phyloP scores from a whole-genome alignment of 129 eudicot genomes.

The Lactuca saligna region DNA sequence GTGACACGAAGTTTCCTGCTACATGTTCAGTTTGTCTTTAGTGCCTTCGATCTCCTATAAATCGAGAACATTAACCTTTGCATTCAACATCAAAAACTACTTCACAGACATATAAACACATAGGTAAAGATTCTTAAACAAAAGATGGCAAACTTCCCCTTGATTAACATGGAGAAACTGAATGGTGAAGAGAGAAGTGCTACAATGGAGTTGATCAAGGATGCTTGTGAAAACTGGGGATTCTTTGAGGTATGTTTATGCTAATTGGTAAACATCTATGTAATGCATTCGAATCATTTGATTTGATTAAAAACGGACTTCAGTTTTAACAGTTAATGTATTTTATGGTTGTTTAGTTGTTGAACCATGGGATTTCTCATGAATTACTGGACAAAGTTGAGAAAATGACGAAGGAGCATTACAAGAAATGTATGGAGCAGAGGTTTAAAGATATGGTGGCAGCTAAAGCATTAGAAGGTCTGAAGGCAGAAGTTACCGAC shows the following conservation, averaged over 20 bases:
- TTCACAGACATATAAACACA: neutral
- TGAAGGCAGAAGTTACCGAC: conserved; percentile 53
- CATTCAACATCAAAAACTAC: conserved; percentile 23
- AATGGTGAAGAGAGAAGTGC: conserved; percentile 58
- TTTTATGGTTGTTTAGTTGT: conserved; percentile 35
- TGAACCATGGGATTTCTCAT: conserved; percentile 66
- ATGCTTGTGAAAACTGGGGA: conserved; percentile 87
- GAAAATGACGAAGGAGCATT: conserved; percentile 54
- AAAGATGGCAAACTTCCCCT: conserved; percentile 65
- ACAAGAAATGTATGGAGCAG: conserved; percentile 65
- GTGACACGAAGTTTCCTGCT: conserved; percentile 32
- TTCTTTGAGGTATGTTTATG: conserved; percentile 68
- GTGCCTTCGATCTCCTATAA: conserved; percentile 46
- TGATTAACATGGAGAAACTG: conserved; percentile 61
- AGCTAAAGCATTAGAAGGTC: conserved; percentile 52
- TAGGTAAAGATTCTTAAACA: neutral
- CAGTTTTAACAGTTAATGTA: neutral
- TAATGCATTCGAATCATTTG: neutral
- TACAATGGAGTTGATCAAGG: conserved; percentile 55
- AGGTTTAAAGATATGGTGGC: conserved; percentile 69
- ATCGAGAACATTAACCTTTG: conserved; percentile 22
- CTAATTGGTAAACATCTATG: neutral
- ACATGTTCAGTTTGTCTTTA: conserved; percentile 31
- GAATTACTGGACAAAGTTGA: conserved; percentile 64
- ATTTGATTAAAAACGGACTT: neutral